A percentile compares a stretch with the other conserved stretches of the same genome.
Conservation (phyloP, 1,284 basidiomycete genomes). For the Pseudozyma pruni region DNA sequence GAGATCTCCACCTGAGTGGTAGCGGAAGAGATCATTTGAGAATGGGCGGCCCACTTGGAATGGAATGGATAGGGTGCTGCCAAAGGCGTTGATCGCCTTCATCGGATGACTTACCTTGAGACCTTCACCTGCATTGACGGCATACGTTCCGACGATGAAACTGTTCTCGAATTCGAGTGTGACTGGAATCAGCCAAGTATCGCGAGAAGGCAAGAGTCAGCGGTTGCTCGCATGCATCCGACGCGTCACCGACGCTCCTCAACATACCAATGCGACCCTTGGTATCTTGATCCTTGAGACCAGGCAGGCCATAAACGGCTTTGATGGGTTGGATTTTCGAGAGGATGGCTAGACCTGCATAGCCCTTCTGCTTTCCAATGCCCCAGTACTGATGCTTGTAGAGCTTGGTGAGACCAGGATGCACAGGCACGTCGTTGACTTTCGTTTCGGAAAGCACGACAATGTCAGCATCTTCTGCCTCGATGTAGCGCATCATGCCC, state of each 20-base stretch:
- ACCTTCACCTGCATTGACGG: constrained; percentile 83
- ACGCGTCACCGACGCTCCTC: too few relatives aligned
- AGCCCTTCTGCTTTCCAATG: constrained; percentile 64
- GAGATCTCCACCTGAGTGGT: constrained; percentile 22
- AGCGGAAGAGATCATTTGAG: constrained; percentile 26
- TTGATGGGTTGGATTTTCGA: constrained; percentile 79
- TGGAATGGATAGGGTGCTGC: not conserved
- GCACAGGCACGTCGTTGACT: constrained; percentile 59
- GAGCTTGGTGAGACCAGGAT: constrained; percentile 46
- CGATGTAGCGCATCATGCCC: constrained; percentile 62
- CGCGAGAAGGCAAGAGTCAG: not conserved
- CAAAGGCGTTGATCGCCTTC: too few relatives aligned
- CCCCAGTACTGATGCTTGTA: constrained; percentile 66
- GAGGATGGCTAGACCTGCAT: constrained; percentile 81
- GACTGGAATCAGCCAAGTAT: constrained; percentile 72
- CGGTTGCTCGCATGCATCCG: not conserved
- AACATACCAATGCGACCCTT: constrained; percentile 52
- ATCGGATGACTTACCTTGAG: constrained; percentile 80
- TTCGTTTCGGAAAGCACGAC: constrained; percentile 64
- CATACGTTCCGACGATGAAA: constrained; percentile 83
- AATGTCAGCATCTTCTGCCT: constrained; percentile 64
- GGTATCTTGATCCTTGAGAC: constrained; percentile 53
- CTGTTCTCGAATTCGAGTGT: constrained; percentile 80
- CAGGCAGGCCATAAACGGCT: constrained; percentile 74
- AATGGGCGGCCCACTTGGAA: constrained; percentile 13